Conservation (phyloP, 352 stramenopile species). For the Phytophthora constricta region DNA sequence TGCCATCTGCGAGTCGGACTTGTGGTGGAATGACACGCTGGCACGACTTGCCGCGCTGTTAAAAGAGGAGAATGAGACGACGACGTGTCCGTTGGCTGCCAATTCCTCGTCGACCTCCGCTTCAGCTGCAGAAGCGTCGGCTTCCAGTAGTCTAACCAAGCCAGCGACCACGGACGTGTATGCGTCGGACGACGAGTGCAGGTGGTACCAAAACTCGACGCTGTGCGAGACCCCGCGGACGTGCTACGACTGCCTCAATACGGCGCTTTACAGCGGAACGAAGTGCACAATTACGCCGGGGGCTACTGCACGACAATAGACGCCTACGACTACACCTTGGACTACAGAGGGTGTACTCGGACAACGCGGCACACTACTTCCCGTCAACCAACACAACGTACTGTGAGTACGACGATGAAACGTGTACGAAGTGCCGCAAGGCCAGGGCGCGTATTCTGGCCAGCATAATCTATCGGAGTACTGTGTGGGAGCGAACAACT, state of each 20-base stretch:
- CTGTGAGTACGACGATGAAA: conserved; percentile 44
- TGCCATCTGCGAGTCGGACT: conserved; percentile 53
- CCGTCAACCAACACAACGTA: conserved; percentile 68
- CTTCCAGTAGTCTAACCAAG: conserved; percentile 21
- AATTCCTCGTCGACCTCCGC: conserved; percentile 39
- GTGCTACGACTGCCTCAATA: conserved; percentile 71
- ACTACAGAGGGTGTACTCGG: conserved; percentile 46
- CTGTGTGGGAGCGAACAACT: conserved; percentile 49
- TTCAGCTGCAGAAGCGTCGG: conserved; percentile 4
- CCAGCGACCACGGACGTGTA: conserved; percentile 42
- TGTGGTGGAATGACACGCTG: conserved; percentile 54
- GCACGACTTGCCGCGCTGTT: conserved; percentile 35
- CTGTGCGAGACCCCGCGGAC: conserved; percentile 48
- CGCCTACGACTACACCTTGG: conserved; percentile 43
- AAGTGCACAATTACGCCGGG: conserved; percentile 60
- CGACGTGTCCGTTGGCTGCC: conserved; percentile 40
- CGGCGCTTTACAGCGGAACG: conserved; percentile 40
- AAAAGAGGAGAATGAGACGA: conserved; percentile 20
- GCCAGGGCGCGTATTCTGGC: conserved; percentile 29
- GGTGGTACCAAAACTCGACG: conserved; percentile 73
- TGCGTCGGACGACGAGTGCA: conserved; percentile 50
- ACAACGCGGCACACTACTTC: conserved; percentile 50
- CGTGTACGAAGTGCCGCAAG: conserved; percentile 35
- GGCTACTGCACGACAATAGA: conserved; percentile 65
- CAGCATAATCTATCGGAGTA: conserved; percentile 41